Percentiles rank a stretch among this genome's conserved stretches.
phyloP scores from a whole-genome alignment of 208 protist genomes.

The Crithidia expoeki region DNA sequence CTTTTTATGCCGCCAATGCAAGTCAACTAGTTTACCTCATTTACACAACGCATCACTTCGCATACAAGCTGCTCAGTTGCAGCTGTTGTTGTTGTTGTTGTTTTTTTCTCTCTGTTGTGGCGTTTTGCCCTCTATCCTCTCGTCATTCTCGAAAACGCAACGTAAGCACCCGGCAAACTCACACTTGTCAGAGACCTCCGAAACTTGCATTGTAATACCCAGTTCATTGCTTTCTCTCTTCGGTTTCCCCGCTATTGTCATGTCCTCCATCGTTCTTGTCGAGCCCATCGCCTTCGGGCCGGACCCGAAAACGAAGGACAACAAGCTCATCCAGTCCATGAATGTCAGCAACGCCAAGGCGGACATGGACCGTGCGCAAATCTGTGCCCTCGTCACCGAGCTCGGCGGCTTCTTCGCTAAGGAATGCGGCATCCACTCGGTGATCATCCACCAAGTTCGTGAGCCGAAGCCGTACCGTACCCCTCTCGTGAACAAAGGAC shows the following conservation, averaged over 20 bases:
- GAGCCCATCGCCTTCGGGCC: slow-evolving; percentile 39
- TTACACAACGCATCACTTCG: too few relatives aligned
- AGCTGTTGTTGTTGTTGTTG: neutral
- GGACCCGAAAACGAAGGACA: slow-evolving; percentile 26
- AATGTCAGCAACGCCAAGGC: slow-evolving; percentile 37
- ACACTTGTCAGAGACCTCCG: too few relatives aligned
- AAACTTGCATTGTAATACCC: too few relatives aligned
- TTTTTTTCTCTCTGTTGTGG: neutral
- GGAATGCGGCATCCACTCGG: slow-evolving; percentile 24
- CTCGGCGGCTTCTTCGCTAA: slow-evolving; percentile 23
- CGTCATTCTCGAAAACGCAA: too few relatives aligned
- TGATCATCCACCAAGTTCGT: slow-evolving; percentile 29
- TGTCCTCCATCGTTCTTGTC: slow-evolving; percentile 44
- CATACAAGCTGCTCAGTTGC: too few relatives aligned
- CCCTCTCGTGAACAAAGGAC: slow-evolving; percentile 45
- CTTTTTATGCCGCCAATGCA: too few relatives aligned
- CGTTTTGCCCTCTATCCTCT: too few relatives aligned
- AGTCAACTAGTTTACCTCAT: too few relatives aligned
- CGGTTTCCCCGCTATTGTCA: neutral
- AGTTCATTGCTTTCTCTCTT: neutral
- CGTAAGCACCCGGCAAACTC: neutral
- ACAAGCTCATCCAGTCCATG: slow-evolving; percentile 32
- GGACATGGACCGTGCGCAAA: slow-evolving; percentile 39
- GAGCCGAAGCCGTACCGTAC: slow-evolving; percentile 31
- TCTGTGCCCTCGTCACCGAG: slow-evolving; percentile 31